These are phyloP conservation scores for Metrosideros polymorpha DNA, from an alignment of 441 rosid genomes.

Conservation along the genomic window DNA sequence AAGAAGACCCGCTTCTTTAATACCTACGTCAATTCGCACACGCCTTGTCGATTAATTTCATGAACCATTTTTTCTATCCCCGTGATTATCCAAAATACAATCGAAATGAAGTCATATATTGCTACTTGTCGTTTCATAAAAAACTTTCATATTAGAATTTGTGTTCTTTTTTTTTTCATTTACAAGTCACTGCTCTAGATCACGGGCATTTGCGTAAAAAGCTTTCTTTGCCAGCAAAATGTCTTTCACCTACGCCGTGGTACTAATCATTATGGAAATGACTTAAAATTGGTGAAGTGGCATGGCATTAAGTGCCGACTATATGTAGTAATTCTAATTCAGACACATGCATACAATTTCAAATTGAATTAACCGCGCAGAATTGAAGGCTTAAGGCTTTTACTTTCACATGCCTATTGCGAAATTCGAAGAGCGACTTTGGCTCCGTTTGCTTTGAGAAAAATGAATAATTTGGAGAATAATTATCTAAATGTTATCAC, in stretches of 20 bases:
- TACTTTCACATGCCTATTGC: not conserved
- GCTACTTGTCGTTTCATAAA: not conserved
- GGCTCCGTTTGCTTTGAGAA: accelerated
- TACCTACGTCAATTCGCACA: not conserved
- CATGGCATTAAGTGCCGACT: not conserved
- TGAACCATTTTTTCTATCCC: not conserved
- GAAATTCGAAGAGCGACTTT: too few species aligned
- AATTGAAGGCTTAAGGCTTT: not conserved
- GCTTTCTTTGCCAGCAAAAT: not conserved
- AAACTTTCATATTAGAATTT: not conserved
- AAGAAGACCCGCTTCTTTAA: not conserved
- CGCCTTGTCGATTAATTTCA: not conserved
- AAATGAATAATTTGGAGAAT: not conserved
- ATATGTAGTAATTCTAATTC: not conserved
- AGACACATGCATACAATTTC: not conserved
- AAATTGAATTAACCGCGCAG: not conserved
- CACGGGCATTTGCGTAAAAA: not conserved
- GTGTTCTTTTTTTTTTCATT: not conserved
- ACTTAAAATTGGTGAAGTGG: not conserved
- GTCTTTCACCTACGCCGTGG: not conserved
- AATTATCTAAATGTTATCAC: not conserved
- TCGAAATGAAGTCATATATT: not conserved
- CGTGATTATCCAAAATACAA: not conserved
- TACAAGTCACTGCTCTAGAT: not conserved
- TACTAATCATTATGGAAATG: not conserved